Base-by-base conservation (phyloP, 2,329 filamentous ascomycete genomes). In the Sclerotiophoma versabilis region DNA sequence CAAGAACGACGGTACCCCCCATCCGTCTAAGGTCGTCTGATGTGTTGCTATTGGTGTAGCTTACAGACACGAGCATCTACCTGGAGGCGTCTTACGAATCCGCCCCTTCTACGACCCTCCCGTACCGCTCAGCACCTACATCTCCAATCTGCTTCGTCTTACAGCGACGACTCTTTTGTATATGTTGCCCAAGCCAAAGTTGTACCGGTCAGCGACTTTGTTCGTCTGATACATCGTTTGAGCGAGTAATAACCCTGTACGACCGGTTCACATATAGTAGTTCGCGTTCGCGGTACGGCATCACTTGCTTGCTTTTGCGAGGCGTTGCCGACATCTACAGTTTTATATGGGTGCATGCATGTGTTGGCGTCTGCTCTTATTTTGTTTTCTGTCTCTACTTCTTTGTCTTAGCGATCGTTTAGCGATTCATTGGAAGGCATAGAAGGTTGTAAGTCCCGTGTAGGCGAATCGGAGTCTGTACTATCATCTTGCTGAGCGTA, bases 371-470 rank as follows among this genome's bases (percentile, higher is more conserved):
- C 17, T 27, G 17, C 25, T 12, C 9, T 20, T 44, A 19, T 26
- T 37, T 19, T 15, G 7, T 38, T 5, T 37, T 10, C 11, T n/a
- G 1, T 19, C 14, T 22, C 14, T 14, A 25, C 19, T 20, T 10
- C 17, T 29, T 19, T 17, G 27, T 48, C 15, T 41, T 23, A 52
- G 49, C 49, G 49, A 41, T 33, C 17, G 2, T 41, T 23, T 17
- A 45, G 49, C 49, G 33, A 26, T 51, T 45, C 14, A 6, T 38
- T 29, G 33, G 19, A 19, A 44, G 42, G n/a, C n/a, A 36, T 48
- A 39, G 32, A 54, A 17, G 6, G 42, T 41, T 34, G 41, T 54
- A 54, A 54, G 51, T 54, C 51, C 51, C 45, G 34, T 42, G 51
- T 36, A 54, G 51, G 45, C 51, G 38, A 38, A 38, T 20, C 12